These are phyloP conservation scores for Hypoxylon lenormandii DNA, from an alignment of 495 filamentous ascomycete genomes.

Conservation along the genomic window DNA sequence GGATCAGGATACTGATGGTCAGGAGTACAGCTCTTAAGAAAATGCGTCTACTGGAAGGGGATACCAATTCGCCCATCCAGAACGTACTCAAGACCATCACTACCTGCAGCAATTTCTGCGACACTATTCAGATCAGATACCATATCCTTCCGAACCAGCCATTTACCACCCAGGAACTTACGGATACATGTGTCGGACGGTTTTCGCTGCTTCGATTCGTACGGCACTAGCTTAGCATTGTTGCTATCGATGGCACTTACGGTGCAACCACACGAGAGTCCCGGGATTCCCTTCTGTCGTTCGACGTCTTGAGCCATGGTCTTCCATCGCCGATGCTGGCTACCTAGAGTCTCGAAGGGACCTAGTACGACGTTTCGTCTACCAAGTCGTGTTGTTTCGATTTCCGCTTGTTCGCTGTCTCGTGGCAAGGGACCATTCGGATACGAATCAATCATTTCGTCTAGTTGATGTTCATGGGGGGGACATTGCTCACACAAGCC, in stretches of 20 bases:
- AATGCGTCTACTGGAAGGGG: constrained; percentile 31
- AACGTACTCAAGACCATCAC: constrained; percentile 48
- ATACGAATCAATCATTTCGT: constrained; percentile 17
- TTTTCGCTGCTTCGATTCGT: constrained; percentile 65
- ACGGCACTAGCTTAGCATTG: constrained; percentile 65
- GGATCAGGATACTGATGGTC: constrained; percentile 15
- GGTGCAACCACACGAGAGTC: constrained; percentile 57
- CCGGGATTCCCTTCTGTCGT: constrained; percentile 50
- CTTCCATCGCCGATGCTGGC: constrained; percentile 50
- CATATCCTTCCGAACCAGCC: constrained; percentile 59
- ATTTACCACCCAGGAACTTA: constrained; percentile 62
- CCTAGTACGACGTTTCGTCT: background rate
- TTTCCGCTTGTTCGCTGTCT: constrained; percentile 13
- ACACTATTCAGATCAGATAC: constrained; percentile 47
- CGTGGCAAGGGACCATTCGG: constrained; percentile 9
- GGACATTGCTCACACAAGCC: constrained; percentile 62
- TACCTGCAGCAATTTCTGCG: constrained; percentile 37
- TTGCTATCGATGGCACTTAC: constrained; percentile 64
- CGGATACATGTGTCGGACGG: constrained; percentile 65
- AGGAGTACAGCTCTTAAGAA: constrained; percentile 26
- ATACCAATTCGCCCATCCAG: constrained; percentile 49
- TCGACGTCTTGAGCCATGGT: constrained; percentile 41
- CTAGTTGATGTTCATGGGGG: constrained; percentile 36
- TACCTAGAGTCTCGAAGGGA: constrained; percentile 50
- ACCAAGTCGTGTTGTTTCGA: background rate